Conservation (phyloP, 805 yeast genomes). For the Torulaspora quercuum region DNA sequence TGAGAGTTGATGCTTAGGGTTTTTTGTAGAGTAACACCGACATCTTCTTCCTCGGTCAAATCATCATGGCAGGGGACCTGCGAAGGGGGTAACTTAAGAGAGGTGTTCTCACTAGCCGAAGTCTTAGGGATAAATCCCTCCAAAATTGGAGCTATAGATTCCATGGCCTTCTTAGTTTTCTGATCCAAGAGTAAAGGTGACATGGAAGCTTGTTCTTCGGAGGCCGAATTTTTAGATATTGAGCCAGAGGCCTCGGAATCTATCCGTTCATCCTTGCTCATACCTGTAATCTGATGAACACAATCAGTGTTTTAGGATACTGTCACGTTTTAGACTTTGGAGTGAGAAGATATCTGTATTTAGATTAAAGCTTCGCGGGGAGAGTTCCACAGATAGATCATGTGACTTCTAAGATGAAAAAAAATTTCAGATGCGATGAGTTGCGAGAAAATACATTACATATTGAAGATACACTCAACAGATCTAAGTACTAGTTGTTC, state of each 20-base stretch:
- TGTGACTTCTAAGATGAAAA: constrained; percentile 1
- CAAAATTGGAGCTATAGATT: constrained; percentile 73
- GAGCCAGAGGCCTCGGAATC: neutral
- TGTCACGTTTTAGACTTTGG: no score
- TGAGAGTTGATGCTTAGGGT: constrained; percentile 29
- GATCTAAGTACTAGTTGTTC: neutral
- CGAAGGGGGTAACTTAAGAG: constrained; percentile 36
- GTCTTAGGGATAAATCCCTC: constrained; percentile 73
- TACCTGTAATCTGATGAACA: neutral
- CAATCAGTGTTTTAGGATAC: neutral
- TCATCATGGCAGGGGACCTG: constrained; percentile 24
- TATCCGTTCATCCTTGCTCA: constrained; percentile 3
- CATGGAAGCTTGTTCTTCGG: constrained; percentile 16
- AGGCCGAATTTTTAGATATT: constrained; percentile 1
- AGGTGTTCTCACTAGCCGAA: constrained; percentile 47
- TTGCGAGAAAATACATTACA: constrained; percentile 1
- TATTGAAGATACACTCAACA: neutral
- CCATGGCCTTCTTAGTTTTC: constrained; percentile 58
- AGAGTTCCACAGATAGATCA: neutral
- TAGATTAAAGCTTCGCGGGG: no score
- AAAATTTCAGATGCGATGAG: constrained; percentile 12
- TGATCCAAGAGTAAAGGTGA: constrained; percentile 35
- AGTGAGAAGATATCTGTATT: no score
- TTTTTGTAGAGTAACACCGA: constrained; percentile 26
- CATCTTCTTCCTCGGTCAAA: constrained; percentile 27